Evolutionary conservation across 495 filamentous ascomycete genomes (phyloP).

Genomic region (Hypoxylon subgilvum): DNA sequence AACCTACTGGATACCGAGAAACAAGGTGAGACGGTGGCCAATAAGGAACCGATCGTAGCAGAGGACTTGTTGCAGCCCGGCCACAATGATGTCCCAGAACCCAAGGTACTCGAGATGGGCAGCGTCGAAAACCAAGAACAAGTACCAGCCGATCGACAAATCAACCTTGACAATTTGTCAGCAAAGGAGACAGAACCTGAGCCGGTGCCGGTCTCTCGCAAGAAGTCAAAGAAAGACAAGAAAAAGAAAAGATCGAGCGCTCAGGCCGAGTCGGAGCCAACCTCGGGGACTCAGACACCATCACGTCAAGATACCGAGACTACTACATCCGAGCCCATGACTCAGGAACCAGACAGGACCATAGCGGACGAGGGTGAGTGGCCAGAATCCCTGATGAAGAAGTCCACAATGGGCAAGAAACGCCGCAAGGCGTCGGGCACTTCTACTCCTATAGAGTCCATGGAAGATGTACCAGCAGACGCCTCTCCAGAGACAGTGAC

Average conservation of each 20-base stretch:
- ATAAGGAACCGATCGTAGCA: slow-evolving; percentile 5
- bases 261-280: slow-evolving; percentile 32
- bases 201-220: slow-evolving; percentile 18
- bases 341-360: slow-evolving; percentile 40
- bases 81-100: slow-evolving; percentile 2
- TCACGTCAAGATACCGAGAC: slow-evolving; percentile 40
- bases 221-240: slow-evolving; percentile 34
- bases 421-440: slow-evolving; percentile 43
- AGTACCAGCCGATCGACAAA: slow-evolving; percentile 3
- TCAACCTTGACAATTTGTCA: slow-evolving; percentile 7
- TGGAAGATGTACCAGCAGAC: slow-evolving; percentile 37
- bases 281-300: slow-evolving; percentile 26
- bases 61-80: slow-evolving; percentile 9
- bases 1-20: slow-evolving; percentile 19
- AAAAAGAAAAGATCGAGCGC: slow-evolving; percentile 46
- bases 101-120: slow-evolving; percentile 23
- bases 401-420: slow-evolving; percentile 54
- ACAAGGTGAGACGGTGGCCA: slow-evolving; percentile 12
- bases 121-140: slow-evolving; percentile 44
- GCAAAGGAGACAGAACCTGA: slow-evolving; percentile 21
- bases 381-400: slow-evolving; percentile 38
- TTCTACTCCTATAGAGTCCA: slow-evolving; percentile 37
- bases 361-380: slow-evolving; percentile 39
- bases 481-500: slow-evolving; percentile 47
- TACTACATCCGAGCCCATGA: slow-evolving; percentile 36